These are phyloP conservation scores for Eucalyptus tenuipes DNA, from an alignment of 345 rosid species.

Conservation along the genomic window DNA sequence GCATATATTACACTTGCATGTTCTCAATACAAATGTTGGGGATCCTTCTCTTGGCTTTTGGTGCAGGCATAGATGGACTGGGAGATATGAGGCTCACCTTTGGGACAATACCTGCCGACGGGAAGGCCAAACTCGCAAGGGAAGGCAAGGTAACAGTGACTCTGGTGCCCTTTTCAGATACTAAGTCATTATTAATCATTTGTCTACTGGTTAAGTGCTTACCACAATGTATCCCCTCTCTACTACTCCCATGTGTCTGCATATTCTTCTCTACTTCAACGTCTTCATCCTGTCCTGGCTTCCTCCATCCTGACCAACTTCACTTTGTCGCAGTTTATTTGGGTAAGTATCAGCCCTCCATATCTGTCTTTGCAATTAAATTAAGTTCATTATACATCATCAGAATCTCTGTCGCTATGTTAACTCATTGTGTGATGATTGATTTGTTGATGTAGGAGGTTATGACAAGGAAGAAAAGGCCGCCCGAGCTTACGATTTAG, in stretches of 20 bases:
- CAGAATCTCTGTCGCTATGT: neutral
- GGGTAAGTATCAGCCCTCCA: conserved; percentile 28
- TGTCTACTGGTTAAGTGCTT: neutral
- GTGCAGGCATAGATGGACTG: conserved; percentile 77
- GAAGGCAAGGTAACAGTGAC: conserved; percentile 28
- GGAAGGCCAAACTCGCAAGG: conserved; percentile 88
- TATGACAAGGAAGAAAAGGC: conserved; percentile 98
- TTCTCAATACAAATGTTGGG: neutral
- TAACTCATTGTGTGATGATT: neutral
- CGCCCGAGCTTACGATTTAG: conserved; percentile 88
- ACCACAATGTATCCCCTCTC: neutral
- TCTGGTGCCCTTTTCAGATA: neutral
- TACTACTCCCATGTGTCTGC: neutral
- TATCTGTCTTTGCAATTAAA: neutral
- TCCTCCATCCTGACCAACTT: neutral
- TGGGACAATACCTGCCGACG: conserved; percentile 86
- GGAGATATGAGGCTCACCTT: conserved; percentile 75
- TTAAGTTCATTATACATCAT: neutral
- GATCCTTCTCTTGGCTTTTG: neutral
- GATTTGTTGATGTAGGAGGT: conserved; percentile 40
- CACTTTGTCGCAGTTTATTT: conserved; percentile 47
- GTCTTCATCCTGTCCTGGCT: conserved; percentile 1
- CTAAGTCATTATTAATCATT: neutral
- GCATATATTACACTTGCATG: neutral
- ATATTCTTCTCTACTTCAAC: neutral